Base-by-base conservation (phyloP, 2,329 filamentous ascomycete genomes). In the Mycocentrospora acerina region DNA sequence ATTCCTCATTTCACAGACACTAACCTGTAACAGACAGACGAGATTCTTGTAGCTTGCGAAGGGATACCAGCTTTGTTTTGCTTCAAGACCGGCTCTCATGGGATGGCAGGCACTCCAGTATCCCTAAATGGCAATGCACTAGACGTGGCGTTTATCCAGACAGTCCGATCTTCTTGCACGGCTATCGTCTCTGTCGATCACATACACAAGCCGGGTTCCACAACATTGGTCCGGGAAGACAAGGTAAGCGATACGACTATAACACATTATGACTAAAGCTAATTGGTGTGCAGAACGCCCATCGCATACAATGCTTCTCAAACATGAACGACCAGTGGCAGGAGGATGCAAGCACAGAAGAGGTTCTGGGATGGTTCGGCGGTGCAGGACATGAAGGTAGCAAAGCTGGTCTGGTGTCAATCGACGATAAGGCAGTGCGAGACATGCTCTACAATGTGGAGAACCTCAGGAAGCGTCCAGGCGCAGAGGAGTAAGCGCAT, bases 41-140 rank as follows among this genome's bases (percentile, higher is more conserved):
- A 53, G 26, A 49, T 75, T 8, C 37, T 72, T 4, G 64, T 73
- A 5, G 67, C 70, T 10, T 68, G 66, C 33, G 73, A 75, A 46
- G 69, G 68, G 4, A 35, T 71, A 18, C 78, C 81, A 41, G 86
- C 77, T 27, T 68, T 94, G 7, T 82, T 91, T 64, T 69, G 78
- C 38, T 86, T 85, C 69, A 44, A 61, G 1, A 62, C 77, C 32
- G 76, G 76, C 44, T 66, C 60, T 11, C 62, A 66, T 7, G 67
- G 74, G 30, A 76, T 75, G 34, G 16, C 30, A 14, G 43, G 38
- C 29, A 36, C 44, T 6, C 47, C 47, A 12, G 57, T 88, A 36
- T 64, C 71, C 26, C 64, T 88, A 4, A 71, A 75, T 2, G 85
- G 85, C 7, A 89, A 87, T 53, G 78, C 82, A 1, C 75, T 91